Evolutionary conservation across 2,329 filamentous ascomycete species (phyloP).

Genomic region (Thielaviopsis populi): DNA sequence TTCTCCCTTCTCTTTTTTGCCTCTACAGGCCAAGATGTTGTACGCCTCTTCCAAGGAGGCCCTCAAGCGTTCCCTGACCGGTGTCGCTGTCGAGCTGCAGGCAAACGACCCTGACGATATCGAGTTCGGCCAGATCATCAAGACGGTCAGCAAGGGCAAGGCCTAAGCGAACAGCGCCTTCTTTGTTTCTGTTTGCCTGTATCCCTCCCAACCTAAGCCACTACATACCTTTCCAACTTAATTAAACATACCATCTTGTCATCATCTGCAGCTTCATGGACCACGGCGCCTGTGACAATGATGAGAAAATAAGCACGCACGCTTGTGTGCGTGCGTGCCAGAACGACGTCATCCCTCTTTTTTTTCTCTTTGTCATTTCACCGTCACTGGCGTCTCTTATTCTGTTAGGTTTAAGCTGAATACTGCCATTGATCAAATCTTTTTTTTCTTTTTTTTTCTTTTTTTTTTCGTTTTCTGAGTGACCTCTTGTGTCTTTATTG

Average conservation of each 20-base stretch:
- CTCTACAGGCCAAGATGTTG: slow-evolving; percentile 65
- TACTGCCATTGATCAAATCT: background rate
- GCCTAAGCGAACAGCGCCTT: slow-evolving; percentile 27
- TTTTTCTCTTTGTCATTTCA: background rate
- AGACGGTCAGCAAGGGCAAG: slow-evolving; percentile 48
- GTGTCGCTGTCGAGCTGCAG: slow-evolving; percentile 62
- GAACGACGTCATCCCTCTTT: slow-evolving; percentile 1
- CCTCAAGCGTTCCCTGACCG: slow-evolving; percentile 64
- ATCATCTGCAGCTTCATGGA: background rate
- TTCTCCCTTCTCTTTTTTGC: background rate
- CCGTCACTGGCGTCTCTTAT: background rate
- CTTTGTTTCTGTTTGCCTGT: slow-evolving; percentile 13
- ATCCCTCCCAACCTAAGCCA: background rate
- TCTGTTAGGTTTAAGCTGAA: background rate
- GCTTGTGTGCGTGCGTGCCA: background rate
- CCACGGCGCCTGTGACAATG: background rate
- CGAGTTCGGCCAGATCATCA: slow-evolving; percentile 58
- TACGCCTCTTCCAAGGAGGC: slow-evolving; percentile 82
- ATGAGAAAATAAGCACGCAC: background rate
- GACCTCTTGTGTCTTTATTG: too few species aligned
- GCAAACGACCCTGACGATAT: slow-evolving; percentile 75
- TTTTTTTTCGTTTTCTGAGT: background rate
- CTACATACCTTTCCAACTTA: slow-evolving; percentile 14
- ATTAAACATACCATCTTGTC: slow-evolving; percentile 7
- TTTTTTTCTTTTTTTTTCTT: background rate